Evolutionary conservation across 2,329 filamentous ascomycete species (phyloP).

Genomic region (Aureobasidium sp.): DNA sequence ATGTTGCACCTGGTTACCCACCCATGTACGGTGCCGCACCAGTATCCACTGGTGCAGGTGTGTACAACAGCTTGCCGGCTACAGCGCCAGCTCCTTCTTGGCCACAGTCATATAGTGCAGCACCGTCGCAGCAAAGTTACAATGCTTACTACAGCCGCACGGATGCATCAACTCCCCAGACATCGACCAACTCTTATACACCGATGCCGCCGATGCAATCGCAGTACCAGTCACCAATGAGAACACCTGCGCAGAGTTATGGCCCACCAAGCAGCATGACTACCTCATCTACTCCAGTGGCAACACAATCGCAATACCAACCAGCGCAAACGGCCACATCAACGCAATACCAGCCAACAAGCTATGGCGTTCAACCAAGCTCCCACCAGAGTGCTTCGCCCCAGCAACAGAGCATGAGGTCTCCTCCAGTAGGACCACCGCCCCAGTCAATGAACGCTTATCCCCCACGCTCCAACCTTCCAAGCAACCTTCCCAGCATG

Average conservation of each 20-base stretch:
- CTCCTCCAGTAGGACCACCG: background rate
- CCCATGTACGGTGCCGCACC: slow-evolving; percentile 25
- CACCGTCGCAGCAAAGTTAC: slow-evolving; percentile 22
- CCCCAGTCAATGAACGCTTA: background rate
- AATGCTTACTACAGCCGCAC: slow-evolving; percentile 23
- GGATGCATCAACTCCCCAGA: slow-evolving; percentile 19
- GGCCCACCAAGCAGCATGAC: slow-evolving; percentile 4
- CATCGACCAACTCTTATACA: slow-evolving; percentile 14
- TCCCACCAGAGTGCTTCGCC: slow-evolving; percentile 9
- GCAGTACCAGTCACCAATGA: slow-evolving; percentile 11
- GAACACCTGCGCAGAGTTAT: slow-evolving; percentile 8
- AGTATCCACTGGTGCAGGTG: slow-evolving; percentile 19
- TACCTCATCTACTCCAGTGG: slow-evolving; percentile 4
- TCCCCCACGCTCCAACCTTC: slow-evolving; percentile 4
- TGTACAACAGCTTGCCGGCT: slow-evolving; percentile 24
- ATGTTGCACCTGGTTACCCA: slow-evolving; percentile 24
- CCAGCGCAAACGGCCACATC: slow-evolving; percentile 3
- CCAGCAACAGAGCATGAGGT: slow-evolving; percentile 11
- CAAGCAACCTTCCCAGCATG: background rate
- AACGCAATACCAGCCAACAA: slow-evolving; percentile 9
- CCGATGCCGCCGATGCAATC: slow-evolving; percentile 11
- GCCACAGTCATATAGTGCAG: slow-evolving; percentile 15
- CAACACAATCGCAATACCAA: slow-evolving; percentile 6
- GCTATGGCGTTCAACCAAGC: slow-evolving; percentile 5
- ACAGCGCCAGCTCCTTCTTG: slow-evolving; percentile 22